Evolutionary conservation across 371 early-diverging fungal genomes (phyloP).

Genomic region (Zancudomyces culisetae): DNA sequence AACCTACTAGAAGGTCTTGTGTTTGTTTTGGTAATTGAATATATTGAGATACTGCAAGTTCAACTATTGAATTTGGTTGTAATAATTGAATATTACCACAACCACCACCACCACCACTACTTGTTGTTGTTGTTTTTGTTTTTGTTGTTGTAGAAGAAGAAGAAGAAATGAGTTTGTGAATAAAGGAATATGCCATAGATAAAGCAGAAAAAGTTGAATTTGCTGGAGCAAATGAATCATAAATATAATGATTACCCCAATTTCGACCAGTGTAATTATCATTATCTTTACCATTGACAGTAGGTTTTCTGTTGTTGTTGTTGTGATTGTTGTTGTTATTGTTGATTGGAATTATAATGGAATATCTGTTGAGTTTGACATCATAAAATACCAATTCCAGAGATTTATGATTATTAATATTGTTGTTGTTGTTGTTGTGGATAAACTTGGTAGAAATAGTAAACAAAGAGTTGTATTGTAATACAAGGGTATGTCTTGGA

Average conservation of each 20-base stretch:
- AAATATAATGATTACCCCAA: background rate
- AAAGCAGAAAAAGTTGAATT: too few species aligned
- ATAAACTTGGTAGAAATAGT: background rate
- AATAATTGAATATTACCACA: too few species aligned
- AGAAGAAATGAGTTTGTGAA: too few species aligned
- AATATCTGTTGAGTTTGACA: background rate
- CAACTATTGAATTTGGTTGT: background rate
- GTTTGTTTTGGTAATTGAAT: background rate
- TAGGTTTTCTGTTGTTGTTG: too few species aligned
- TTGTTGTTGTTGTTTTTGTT: too few species aligned
- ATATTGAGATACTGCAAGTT: background rate
- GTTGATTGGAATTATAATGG: background rate
- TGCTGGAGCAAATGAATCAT: background rate
- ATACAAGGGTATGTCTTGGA: conserved; percentile 4
- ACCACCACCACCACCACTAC: too few species aligned
- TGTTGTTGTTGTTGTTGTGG: too few species aligned
- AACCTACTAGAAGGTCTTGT: background rate
- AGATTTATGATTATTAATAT: too few species aligned
- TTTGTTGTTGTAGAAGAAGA: too few species aligned
- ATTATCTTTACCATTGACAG: too few species aligned
- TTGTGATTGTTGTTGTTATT: too few species aligned
- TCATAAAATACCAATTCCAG: conserved; percentile 1
- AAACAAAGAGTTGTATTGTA: background rate
- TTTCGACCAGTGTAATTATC: background rate
- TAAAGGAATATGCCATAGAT: too few species aligned